Base-by-base conservation (phyloP, 116 monocot species). In the Trichopus zeylanicus region DNA sequence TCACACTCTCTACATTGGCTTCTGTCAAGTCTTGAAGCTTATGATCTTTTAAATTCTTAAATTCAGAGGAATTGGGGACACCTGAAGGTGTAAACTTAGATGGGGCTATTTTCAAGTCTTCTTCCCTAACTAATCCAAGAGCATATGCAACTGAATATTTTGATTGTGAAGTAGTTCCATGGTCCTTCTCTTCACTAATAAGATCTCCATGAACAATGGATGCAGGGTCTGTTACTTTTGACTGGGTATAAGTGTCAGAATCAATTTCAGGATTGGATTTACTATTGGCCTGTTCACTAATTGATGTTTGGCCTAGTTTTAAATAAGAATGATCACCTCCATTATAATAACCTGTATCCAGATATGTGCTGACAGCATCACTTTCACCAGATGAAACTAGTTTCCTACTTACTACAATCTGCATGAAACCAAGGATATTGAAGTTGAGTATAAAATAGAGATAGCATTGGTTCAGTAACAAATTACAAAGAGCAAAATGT, bases 371-470 rank as follows among this genome's bases (percentile, higher is more conserved):
- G 59, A 39, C 29, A 55, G 32, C n/a, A 53, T 29, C 68, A 19
- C 49, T 68, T 63, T 55, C 67, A 33, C 76, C 35, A 33, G 78
- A 76, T 39, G 81, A 75, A 56, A 69, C 48, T 31, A 73, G 31
- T 22, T 77, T 83, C 66, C 68, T 86, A 56, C 70, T 72, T 73
- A 80, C 80, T 22, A 63, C 67, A 39, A 86, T 83, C 91, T 91
- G 82, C 63, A 75, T 0, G 52, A 46, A 71, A 52, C 28, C 48
- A 46, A 68, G 60, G 48, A 20, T 7, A 10, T 42, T 42, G 13
- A 42, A n/a, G n/a, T n/a, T n/a, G n/a, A n/a, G n/a, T n/a, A n/a
- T n/a, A n/a, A n/a, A n/a, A n/a, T n/a, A n/a, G n/a, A n/a, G n/a
- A n/a, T n/a, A n/a, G n/a, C n/a, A n/a, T n/a, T n/a, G n/a, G n/a